These are phyloP conservation scores for Arthrinium phaeospermum DNA, from an alignment of 2,329 filamentous ascomycete genomes.

Conservation along the genomic window DNA sequence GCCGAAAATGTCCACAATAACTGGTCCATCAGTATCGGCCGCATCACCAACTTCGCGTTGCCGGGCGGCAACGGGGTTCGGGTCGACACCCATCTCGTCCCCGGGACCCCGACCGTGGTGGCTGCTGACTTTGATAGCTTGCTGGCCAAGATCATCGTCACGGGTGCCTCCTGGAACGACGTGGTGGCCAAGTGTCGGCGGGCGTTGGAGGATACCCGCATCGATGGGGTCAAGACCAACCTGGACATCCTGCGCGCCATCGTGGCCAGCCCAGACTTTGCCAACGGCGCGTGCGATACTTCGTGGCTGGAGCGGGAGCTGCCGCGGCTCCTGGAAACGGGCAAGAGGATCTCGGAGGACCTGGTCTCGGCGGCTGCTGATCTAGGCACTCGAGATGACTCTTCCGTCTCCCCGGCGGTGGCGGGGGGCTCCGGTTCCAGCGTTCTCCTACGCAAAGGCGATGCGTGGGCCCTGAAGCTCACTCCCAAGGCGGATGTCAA, in stretches of 20 bases:
- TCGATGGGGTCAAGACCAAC: constrained; percentile 65
- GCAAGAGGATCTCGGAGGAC: constrained; percentile 24
- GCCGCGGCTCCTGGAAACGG: constrained; percentile 33
- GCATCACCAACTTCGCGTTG: constrained; percentile 58
- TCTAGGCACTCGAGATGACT: too few species aligned
- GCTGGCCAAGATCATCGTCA: constrained; percentile 64
- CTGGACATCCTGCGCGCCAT: constrained; percentile 60
- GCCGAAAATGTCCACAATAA: constrained; percentile 59
- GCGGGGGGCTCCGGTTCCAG: constrained; percentile 34
- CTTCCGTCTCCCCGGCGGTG: neutral
- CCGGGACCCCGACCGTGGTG: constrained; percentile 48
- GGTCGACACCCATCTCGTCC: constrained; percentile 60
- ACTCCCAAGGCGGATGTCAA: constrained; percentile 37
- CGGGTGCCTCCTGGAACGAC: constrained; percentile 56
- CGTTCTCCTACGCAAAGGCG: constrained; percentile 61
- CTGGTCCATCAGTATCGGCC: constrained; percentile 65
- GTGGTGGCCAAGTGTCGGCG: constrained; percentile 58
- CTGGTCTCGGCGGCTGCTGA: neutral
- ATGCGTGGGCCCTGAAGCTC: constrained; percentile 61
- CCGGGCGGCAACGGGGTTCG: constrained; percentile 63
- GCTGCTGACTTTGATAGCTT: constrained; percentile 64
- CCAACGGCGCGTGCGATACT: constrained; percentile 54
- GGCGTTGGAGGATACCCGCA: constrained; percentile 59
- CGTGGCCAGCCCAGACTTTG: constrained; percentile 55
- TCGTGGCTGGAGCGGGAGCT: constrained; percentile 63